A percentile compares a stretch with the other conserved stretches of the same genome.
phyloP scores from a whole-genome alignment of 441 rosid genomes.

The Populus tomentosa region DNA sequence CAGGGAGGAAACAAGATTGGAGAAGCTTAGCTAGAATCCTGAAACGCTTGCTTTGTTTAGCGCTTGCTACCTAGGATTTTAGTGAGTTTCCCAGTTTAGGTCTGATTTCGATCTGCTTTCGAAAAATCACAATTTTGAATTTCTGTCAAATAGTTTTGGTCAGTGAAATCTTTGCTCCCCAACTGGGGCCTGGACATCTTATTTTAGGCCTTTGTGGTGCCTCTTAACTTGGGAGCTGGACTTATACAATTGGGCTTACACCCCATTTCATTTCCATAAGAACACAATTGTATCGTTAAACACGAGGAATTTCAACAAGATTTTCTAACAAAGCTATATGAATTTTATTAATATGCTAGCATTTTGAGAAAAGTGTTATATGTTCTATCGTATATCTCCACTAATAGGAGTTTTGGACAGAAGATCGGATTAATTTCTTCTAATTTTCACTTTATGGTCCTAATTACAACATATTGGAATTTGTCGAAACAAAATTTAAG shows the following conservation, averaged over 20 bases:
- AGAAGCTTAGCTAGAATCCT: neutral
- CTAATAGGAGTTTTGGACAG: no score
- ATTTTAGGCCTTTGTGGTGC: neutral
- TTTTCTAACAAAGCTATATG: no score
- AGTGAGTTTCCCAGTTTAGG: neutral
- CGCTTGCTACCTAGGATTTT: neutral
- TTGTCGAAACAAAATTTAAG: no score
- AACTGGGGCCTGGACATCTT: neutral
- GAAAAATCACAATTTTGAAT: neutral
- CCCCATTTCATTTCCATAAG: neutral
- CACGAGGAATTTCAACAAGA: no score
- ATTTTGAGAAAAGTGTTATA: no score
- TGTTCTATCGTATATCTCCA: no score
- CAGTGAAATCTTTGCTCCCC: neutral
- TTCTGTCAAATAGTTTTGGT: neutral
- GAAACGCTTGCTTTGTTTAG: neutral
- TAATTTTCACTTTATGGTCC: no score
- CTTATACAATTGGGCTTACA: neutral
- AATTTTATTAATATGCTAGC: no score
- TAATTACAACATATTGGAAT: no score
- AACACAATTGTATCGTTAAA: no score
- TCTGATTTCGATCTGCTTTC: constrained; percentile 7
- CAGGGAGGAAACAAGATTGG: neutral
- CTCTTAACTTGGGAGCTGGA: neutral
- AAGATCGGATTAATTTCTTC: no score